Conservation (phyloP, 2,329 filamentous ascomycete genomes). For the Esteya vermicola region DNA sequence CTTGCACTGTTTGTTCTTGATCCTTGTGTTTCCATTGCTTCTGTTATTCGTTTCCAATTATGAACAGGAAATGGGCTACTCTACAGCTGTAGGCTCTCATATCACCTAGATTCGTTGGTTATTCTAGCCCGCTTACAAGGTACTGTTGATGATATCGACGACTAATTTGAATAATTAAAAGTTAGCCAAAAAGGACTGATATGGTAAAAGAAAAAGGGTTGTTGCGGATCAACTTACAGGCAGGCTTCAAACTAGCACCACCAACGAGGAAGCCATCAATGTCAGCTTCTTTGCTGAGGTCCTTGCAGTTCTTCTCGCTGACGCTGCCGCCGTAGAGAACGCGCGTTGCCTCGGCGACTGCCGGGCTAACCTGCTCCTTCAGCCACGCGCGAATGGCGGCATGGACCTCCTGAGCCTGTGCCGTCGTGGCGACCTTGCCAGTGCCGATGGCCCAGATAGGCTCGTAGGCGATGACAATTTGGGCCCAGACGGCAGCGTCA, state of each 20-base stretch:
- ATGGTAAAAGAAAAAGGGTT: not conserved
- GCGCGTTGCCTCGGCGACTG: slow-evolving; percentile 71
- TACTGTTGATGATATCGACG: slow-evolving; percentile 46
- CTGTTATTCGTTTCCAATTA: not conserved
- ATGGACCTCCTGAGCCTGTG: slow-evolving; percentile 91
- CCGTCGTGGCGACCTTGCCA: slow-evolving; percentile 77
- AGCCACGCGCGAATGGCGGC: slow-evolving; percentile 86
- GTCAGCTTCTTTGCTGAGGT: slow-evolving; percentile 81
- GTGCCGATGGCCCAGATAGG: slow-evolving; percentile 96
- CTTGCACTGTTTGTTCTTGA: no score
- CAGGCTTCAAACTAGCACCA: slow-evolving; percentile 92
- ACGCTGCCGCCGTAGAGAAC: slow-evolving; percentile 96
- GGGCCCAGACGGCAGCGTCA: slow-evolving; percentile 56
- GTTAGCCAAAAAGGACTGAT: slow-evolving; percentile 2
- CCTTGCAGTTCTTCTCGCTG: slow-evolving; percentile 94
- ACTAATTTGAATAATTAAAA: slow-evolving; percentile 28
- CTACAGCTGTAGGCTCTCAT: not conserved
- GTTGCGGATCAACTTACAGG: slow-evolving; percentile 66
- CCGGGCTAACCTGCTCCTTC: slow-evolving; percentile 57
- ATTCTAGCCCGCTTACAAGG: slow-evolving; percentile 23
- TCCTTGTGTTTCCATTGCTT: no score
- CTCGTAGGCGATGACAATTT: slow-evolving; percentile 96
- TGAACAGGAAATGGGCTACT: no score
- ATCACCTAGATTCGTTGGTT: not conserved
- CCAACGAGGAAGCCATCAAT: slow-evolving; percentile 98